Base-by-base conservation (phyloP, 768 basidiomycete species). In the Suillus americanus region DNA sequence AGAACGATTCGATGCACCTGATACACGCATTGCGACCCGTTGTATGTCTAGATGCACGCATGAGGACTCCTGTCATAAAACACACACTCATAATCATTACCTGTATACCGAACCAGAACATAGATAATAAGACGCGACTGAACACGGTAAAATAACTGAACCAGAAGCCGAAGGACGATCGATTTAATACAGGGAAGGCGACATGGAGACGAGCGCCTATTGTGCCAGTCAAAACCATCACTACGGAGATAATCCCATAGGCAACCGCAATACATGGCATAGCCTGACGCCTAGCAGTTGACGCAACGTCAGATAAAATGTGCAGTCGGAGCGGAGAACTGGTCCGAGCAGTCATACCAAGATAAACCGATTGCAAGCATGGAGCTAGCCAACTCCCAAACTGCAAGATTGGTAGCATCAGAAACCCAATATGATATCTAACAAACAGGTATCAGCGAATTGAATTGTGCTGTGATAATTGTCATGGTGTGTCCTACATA, bases 81-180 rank as follows among this genome's bases (percentile, higher is more conserved):
- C 1, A 5, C 9, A 28, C 3, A 37, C 8, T 12, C 37, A 25
- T 5, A 1, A 28, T 54, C 4, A 63, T 63, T 56, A 86, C 88
- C 81, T 89, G 89, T 28, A 92, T 85, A 3, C 86, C 87, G 63
- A 91, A 91, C 91, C 93, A 95, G 77, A 95, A 91, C 83, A 93
- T 86, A 50, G 90, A 82, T 20, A 95, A 81, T 38, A 93, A 78
- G 38, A 89, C 83, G 33, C 92, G 86, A 67, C 90, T 92, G 64
- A 95, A 75, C 37, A 95, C 89, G 62, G 86, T 88, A 75, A 95
- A 94, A 75, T 93, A 95, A 72, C 91, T 91, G 70, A 95, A 85
- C 87, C 90, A 95, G 78, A 94, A 95, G 2, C 94, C 94, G 69
- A 95, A 92, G 0, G 90, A 93, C 2, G 93, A 92, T 30, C 94